Percentiles rank a stretch among this genome's conserved stretches.
These are phyloP conservation scores for Samsoniella hepiali DNA, from an alignment of 2,329 filamentous ascomycete genomes.

Conservation along the genomic window DNA sequence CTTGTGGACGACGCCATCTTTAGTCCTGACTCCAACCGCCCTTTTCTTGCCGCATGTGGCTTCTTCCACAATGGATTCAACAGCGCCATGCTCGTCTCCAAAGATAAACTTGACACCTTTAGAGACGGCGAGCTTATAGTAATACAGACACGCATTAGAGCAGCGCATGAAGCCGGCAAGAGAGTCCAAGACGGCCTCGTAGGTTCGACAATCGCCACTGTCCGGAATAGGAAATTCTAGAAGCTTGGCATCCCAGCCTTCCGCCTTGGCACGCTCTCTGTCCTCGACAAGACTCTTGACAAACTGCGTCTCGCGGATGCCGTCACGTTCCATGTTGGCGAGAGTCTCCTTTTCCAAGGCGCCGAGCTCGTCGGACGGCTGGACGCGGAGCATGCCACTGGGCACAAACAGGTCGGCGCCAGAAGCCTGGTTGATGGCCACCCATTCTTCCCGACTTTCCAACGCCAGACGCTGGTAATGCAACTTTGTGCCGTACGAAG, in stretches of 20 bases:
- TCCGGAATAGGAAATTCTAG: slow-evolving; percentile 26
- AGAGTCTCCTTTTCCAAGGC: slow-evolving; percentile 26
- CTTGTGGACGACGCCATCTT: slow-evolving; percentile 22
- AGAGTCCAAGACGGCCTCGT: slow-evolving; percentile 27
- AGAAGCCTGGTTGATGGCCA: slow-evolving; percentile 21
- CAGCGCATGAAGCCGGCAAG: slow-evolving; percentile 26
- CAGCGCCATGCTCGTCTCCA: slow-evolving; percentile 25
- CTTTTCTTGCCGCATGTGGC: slow-evolving; percentile 19
- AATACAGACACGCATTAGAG: slow-evolving; percentile 24
- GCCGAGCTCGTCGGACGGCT: slow-evolving; percentile 23
- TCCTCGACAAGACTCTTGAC: slow-evolving; percentile 24
- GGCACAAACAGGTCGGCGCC: slow-evolving; percentile 22
- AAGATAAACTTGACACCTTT: slow-evolving; percentile 28
- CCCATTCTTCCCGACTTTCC: slow-evolving; percentile 26
- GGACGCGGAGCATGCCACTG: slow-evolving; percentile 28
- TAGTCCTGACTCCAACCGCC: slow-evolving; percentile 23
- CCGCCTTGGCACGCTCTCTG: slow-evolving; percentile 20
- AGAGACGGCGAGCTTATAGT: slow-evolving; percentile 22
- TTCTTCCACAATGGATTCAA: slow-evolving; percentile 25
- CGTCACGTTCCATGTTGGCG: slow-evolving; percentile 25
- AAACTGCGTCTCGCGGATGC: slow-evolving; percentile 26
- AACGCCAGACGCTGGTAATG: slow-evolving; percentile 28
- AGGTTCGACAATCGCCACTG: slow-evolving; percentile 11
- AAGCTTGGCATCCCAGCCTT: slow-evolving; percentile 25
- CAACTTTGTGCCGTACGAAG: slow-evolving; percentile 26